A percentile compares a stretch with the other conserved stretches of the same genome.
phyloP scores from a whole-genome alignment of 1,284 basidiomycete genomes.

The Pseudomicrostroma phylloplanum region DNA sequence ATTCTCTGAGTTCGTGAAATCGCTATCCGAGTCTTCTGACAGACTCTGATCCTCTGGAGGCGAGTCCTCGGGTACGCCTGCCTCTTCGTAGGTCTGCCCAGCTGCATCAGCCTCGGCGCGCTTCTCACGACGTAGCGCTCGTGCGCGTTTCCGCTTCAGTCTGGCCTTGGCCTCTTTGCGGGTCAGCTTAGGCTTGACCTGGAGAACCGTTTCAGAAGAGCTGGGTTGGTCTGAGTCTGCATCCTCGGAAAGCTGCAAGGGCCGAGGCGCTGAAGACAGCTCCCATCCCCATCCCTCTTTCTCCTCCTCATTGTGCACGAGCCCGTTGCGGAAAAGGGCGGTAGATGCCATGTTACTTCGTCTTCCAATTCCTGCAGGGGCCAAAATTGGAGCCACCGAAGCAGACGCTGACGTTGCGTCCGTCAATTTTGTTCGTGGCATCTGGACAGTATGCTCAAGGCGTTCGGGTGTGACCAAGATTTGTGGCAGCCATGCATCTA shows the following conservation, averaged over 20 bases:
- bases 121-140: constrained; percentile 29
- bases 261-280: constrained; percentile 16
- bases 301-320: constrained; percentile 43
- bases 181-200: constrained; percentile 14
- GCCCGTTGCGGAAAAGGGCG: constrained; percentile 47
- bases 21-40: constrained; percentile 22
- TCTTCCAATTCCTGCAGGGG: constrained; percentile 40
- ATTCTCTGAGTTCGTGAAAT: constrained; percentile 10
- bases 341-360: constrained; percentile 43
- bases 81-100: constrained; percentile 27
- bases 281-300: constrained; percentile 50
- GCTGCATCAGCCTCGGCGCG: constrained; percentile 23
- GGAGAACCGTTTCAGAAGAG: constrained; percentile 20
- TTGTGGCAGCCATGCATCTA: constrained; percentile 27
- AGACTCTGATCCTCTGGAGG: constrained; percentile 40
- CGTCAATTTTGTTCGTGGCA: constrained; percentile 25
- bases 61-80: constrained; percentile 38
- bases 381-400: constrained; percentile 26
- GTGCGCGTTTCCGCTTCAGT: constrained; percentile 30
- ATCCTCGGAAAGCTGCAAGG: constrained; percentile 6
- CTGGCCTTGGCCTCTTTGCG: constrained; percentile 30
- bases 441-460: constrained; percentile 30
- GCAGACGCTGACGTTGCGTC: constrained; percentile 5
- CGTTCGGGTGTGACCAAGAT: constrained; percentile 34
- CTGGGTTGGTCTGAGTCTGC: constrained; percentile 18